Conservation (phyloP, 2,329 filamentous ascomycete species). For the Hymenoscyphus linearis region DNA sequence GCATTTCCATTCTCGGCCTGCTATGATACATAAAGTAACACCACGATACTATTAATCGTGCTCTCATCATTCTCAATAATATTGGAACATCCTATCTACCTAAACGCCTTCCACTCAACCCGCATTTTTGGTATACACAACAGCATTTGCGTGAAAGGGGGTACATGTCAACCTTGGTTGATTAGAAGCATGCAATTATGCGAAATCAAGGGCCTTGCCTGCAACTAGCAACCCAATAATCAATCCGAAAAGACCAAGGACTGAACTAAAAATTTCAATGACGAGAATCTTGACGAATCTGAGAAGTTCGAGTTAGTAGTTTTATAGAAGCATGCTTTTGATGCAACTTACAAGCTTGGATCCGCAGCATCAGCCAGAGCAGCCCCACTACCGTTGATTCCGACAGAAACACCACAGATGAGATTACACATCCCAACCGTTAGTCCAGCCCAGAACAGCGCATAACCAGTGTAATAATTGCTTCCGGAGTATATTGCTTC, state of each 20-base stretch:
- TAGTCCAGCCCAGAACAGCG: conserved; percentile 91
- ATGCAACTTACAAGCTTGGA: conserved; percentile 66
- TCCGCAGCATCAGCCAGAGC: conserved; percentile 95
- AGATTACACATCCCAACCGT: conserved; percentile 95
- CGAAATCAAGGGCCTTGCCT: conserved; percentile 74
- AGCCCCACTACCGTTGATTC: conserved; percentile 96
- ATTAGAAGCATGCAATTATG: conserved; percentile 1
- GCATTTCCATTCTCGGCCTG: not conserved
- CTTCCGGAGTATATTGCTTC: conserved; percentile 65
- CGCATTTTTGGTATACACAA: conserved; percentile 21
- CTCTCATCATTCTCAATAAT: conserved; percentile 10
- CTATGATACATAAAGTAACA: conserved; percentile 27
- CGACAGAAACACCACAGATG: conserved; percentile 91
- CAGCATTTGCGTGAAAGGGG: not conserved
- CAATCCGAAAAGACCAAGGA: conserved; percentile 90
- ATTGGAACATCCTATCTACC: conserved; percentile 19
- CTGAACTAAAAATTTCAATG: conserved; percentile 98
- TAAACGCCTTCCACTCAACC: conserved; percentile 18
- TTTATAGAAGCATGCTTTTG: not conserved
- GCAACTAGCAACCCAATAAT: conserved; percentile 90
- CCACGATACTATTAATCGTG: conserved; percentile 15
- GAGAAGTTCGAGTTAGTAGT: conserved; percentile 16
- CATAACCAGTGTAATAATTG: conserved; percentile 92
- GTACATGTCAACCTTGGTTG: not conserved
- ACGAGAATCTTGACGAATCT: conserved; percentile 99